Conservation (phyloP, 768 basidiomycete species). For the Trametopsis cervina region DNA sequence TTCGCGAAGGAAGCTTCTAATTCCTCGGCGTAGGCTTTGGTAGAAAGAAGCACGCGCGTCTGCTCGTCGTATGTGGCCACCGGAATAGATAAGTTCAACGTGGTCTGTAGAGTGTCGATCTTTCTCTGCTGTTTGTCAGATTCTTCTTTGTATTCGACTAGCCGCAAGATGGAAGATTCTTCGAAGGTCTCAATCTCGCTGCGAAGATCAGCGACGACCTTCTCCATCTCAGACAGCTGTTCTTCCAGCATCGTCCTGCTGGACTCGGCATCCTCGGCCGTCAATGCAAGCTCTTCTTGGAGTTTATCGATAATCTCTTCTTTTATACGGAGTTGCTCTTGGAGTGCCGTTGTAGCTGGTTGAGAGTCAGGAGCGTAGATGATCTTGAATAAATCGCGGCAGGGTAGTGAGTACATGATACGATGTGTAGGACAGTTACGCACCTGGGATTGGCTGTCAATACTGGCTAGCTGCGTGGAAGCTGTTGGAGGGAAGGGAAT, state of each 20-base stretch:
- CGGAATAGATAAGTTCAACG: background rate
- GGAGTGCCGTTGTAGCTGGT: background rate
- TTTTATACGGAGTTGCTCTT: background rate
- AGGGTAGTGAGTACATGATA: too few relatives aligned
- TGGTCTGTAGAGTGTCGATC: background rate
- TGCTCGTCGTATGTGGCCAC: background rate
- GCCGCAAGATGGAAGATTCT: too few relatives aligned
- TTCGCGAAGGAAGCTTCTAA: background rate
- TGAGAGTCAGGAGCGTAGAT: slow-evolving; percentile 1
- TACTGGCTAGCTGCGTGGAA: slow-evolving; percentile 6
- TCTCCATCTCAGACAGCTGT: background rate
- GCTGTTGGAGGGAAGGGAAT: background rate
- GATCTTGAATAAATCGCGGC: background rate
- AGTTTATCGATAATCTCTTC: background rate
- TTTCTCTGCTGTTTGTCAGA: background rate
- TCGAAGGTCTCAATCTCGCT: background rate
- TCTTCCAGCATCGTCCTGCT: background rate
- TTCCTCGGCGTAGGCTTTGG: background rate
- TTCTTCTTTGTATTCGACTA: too few relatives aligned
- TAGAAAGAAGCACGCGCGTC: background rate
- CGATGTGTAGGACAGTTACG: too few relatives aligned
- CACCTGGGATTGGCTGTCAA: slow-evolving; percentile 12
- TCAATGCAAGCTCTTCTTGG: background rate
- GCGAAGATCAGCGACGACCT: background rate
- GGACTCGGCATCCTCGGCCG: background rate